A percentile compares a stretch with the other conserved stretches of the same genome.
Evolutionary conservation across 176 grass and related monocot species (phyloP).

Genomic region (Carex myosuroides): DNA sequence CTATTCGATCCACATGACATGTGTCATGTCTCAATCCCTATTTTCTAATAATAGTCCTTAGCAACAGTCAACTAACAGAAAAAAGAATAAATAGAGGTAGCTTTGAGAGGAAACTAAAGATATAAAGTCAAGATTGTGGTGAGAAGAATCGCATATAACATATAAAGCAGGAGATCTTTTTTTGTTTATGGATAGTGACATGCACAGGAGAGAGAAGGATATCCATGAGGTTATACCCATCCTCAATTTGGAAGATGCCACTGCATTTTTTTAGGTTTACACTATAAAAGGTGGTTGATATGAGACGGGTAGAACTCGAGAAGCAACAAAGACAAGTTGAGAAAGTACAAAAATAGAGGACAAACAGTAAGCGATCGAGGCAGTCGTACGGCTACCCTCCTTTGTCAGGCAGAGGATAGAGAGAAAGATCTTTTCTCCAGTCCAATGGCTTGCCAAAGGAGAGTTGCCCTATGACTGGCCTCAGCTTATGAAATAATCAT

Average conservation of each 20-base stretch:
- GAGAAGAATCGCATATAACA: conserved; percentile 6
- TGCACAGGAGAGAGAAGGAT: conserved; percentile 9
- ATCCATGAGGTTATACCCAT: conserved; percentile 25
- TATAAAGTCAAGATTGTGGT: conserved; percentile 10
- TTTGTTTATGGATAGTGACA: conserved; percentile 1
- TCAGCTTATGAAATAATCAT: conserved; percentile 16
- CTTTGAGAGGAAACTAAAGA: neutral
- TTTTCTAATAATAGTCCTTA: neutral
- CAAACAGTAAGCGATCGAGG: neutral
- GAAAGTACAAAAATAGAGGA: neutral
- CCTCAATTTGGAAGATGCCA: neutral
- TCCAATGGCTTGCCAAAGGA: conserved; percentile 33
- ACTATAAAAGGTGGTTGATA: conserved; percentile 2
- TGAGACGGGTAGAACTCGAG: neutral
- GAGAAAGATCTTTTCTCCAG: neutral
- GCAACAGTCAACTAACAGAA: neutral
- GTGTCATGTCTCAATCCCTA: neutral
- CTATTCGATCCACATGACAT: too few species aligned
- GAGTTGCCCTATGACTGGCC: conserved; percentile 34
- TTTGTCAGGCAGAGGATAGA: conserved; percentile 10
- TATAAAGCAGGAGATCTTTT: conserved; percentile 2
- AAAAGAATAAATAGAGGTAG: neutral
- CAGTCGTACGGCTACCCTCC: conserved; percentile 25
- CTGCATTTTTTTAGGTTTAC: neutral
- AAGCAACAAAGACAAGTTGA: neutral